Conservation (phyloP, 164 flowering plant genomes). For the Tetrastigma voinierianum region DNA sequence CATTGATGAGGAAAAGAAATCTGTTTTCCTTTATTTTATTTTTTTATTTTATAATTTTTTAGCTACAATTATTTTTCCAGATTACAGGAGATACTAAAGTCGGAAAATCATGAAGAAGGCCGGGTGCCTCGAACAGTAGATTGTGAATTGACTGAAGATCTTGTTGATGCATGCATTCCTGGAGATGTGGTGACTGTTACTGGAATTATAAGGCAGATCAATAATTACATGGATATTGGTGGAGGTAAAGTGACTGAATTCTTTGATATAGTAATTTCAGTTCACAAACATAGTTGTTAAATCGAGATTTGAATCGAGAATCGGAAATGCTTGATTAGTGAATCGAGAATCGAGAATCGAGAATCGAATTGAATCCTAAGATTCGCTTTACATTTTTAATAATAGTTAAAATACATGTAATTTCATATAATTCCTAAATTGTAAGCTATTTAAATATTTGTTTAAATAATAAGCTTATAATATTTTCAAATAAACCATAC, state of each 20-base stretch:
- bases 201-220: slow-evolving; percentile 86
- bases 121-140: slow-evolving; percentile 96
- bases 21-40: not conserved
- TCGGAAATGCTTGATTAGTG: no score
- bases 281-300: no score
- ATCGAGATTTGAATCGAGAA: no score
- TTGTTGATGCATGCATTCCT: slow-evolving; percentile 95
- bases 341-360: no score
- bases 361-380: no score
- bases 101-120: slow-evolving; percentile 92
- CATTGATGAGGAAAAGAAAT: not conserved
- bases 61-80: slow-evolving; percentile 44
- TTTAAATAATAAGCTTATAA: no score
- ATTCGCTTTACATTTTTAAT: no score
- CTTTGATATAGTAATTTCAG: no score
- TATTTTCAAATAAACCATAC: no score
- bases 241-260: slow-evolving; percentile 62
- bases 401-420: no score
- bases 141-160: slow-evolving; percentile 92
- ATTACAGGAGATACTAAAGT: slow-evolving; percentile 74
- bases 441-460: no score
- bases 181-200: slow-evolving; percentile 96
- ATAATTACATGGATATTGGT: slow-evolving; percentile 94
- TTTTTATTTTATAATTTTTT: not conserved
- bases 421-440: no score